Evolutionary conservation across 768 basidiomycete genomes (phyloP), one percentile per base, ranked within the genome.

Genomic region (Rhodotorula kratochvilovae): DNA sequence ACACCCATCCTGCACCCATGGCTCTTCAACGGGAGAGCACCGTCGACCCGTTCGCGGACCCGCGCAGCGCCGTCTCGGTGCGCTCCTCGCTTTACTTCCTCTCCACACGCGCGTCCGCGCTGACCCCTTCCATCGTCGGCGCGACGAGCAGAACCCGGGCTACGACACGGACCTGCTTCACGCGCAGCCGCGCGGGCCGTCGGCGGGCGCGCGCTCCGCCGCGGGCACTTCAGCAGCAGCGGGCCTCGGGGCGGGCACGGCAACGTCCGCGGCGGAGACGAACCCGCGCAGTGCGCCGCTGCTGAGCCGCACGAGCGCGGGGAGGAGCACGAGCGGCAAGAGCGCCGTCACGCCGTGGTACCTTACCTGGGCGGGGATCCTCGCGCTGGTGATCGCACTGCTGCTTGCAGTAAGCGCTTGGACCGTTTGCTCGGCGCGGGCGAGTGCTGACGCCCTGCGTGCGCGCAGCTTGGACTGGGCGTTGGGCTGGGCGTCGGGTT

Each of bases 401-500:
- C 17, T 59, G 16, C 11, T 59, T 2, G 58, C 58, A 42, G 65
- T 59, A 29, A 25, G 65, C 51, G 15, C 8, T 12, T 5, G 11
- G 10, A 11, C 31, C 23, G 7, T n/a, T 2, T 12, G 15, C 5
- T 16, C 1, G 16, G 8, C 21, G 27, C 25, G 45, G 4, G 21
- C 2, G 21, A 4, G n/a, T 16, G 42, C 58, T 59, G 58, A 59
- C 42, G 11, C 25, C 35, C 4, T 7, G 5, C 5, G 11, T 15
- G 10, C 33, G 2, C 6, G 19, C 54, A 29, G 42, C 63, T 73
- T 0, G 72, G 63, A 12, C n/a, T 73, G 0, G 72, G 72, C 12
- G 67, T 73, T 6, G 72, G 72, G 1, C 33, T 73, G 8, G 72
- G 72, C 0, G 72, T 73, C 5, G 72, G 72, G 23, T 46, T 73